These are phyloP conservation scores for Tetratostichococcus sp. DNA, from an alignment of 139 green algal genomes.

Conservation along the genomic window DNA sequence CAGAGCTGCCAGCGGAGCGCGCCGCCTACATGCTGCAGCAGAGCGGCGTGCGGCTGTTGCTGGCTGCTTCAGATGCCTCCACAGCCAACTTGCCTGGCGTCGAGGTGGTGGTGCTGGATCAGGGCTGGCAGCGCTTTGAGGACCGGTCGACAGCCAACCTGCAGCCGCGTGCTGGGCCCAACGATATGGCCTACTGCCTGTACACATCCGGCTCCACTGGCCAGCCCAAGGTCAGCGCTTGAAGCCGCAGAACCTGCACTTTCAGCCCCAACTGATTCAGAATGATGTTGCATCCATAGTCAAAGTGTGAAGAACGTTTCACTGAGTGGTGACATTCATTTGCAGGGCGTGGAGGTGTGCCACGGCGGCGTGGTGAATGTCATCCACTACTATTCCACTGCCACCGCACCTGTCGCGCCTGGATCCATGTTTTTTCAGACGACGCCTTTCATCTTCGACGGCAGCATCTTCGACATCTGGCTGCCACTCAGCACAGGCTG, in stretches of 20 bases:
- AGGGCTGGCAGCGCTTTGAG: background rate
- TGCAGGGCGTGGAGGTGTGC: background rate
- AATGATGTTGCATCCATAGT: no score
- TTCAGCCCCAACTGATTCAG: no score
- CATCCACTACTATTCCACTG: background rate
- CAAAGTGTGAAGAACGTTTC: background rate
- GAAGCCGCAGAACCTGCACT: no score
- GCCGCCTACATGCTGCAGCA: slow-evolving; percentile 23
- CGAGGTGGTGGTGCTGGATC: slow-evolving; percentile 7
- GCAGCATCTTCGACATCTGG: background rate
- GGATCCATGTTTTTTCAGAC: slow-evolving; percentile 26
- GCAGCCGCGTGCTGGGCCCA: background rate
- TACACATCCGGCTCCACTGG: slow-evolving; percentile 64
- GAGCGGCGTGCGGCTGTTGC: background rate
- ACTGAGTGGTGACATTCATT: background rate
- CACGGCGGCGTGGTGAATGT: slow-evolving; percentile 1
- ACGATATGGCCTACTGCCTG: slow-evolving; percentile 45
- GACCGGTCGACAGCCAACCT: background rate
- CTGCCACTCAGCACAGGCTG: background rate
- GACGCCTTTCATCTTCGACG: slow-evolving; percentile 8
- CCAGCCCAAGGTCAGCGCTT: slow-evolving; percentile 35
- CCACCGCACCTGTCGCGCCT: slow-evolving; percentile 2
- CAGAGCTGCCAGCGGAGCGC: slow-evolving; percentile 39
- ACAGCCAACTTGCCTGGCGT: background rate
- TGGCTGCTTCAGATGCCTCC: background rate